Evolutionary conservation across 192 early-diverging fungal genomes (phyloP), one percentile per base, ranked within the genome.

Genomic region (Gryganskiella cystojenkinii): DNA sequence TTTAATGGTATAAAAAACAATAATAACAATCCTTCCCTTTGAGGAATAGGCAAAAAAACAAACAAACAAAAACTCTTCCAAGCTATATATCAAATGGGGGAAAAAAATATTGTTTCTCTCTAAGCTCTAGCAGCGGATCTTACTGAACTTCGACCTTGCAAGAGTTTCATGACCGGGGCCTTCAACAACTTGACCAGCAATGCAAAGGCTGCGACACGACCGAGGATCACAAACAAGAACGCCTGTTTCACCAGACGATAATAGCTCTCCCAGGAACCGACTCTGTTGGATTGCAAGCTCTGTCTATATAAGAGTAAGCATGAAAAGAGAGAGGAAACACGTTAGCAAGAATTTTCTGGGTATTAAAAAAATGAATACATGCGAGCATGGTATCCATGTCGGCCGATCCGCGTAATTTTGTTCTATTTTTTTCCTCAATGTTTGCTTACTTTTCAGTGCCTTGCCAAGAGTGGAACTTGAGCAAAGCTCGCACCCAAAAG

Each of bases 381-480:
- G n/a, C n/a, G n/a, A n/a, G n/a, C n/a, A n/a, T n/a, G n/a, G n/a
- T n/a, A n/a, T n/a, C n/a, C n/a, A n/a, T n/a, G n/a, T n/a, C n/a
- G n/a, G n/a, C n/a, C n/a, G n/a, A n/a, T n/a, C n/a, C n/a, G n/a
- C n/a, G n/a, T n/a, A n/a, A n/a, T n/a, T 24, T 8, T 0, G 25
- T 27, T 25, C 24, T 52, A 4, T 22, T 52, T 1, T 56, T 19
- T 31, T 17, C 2, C 20, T 54, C 25, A 25, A 54, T 5, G 25
- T 33, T 10, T 33, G 47, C 73, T 64, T 69, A 78, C 74, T 78
- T 67, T 69, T 78, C 74, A 4, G 74, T 78, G 9, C 74, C 74
- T 34, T 69, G 66, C 74, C 74, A 78, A 1, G 74, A 78, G 47
- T 78, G 74, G 27, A 78, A 78, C 43, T 78, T 78, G 40, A 78